phyloP scores from a whole-genome alignment of 106 monocot species.

The Hemerocallis citrina region DNA sequence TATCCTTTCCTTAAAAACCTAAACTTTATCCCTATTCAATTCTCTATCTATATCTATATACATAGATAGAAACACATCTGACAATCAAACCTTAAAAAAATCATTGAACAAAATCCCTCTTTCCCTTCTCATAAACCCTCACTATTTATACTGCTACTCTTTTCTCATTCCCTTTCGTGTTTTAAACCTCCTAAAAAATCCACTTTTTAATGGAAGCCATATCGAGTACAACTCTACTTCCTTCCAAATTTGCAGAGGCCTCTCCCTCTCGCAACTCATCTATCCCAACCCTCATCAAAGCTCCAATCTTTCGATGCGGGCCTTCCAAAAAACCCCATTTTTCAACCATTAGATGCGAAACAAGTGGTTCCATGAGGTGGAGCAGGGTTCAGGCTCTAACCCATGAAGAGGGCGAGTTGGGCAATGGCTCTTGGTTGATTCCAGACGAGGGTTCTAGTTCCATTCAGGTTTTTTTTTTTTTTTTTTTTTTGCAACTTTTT shows the following conservation, averaged over 20 bases:
- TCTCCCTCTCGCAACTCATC: neutral
- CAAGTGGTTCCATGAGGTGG: neutral
- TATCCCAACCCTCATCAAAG: constrained; percentile 4
- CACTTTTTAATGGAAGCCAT: constrained; percentile 3
- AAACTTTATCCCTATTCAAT: too few relatives aligned
- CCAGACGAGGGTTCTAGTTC: constrained; percentile 2
- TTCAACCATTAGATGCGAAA: neutral
- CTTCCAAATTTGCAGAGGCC: neutral
- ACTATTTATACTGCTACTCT: too few relatives aligned
- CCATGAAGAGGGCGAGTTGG: constrained; percentile 10
- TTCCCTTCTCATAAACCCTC: too few relatives aligned
- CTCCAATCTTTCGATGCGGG: constrained; percentile 4
- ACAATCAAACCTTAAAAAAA: too few relatives aligned
- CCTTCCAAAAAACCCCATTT: too few relatives aligned
- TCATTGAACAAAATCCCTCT: too few relatives aligned
- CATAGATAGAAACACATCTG: too few relatives aligned
- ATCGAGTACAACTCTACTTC: neutral
- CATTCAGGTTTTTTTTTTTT: neutral
- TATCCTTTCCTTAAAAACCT: too few relatives aligned
- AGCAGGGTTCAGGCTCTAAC: neutral
- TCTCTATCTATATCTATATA: too few relatives aligned
- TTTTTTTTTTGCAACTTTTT: too few relatives aligned
- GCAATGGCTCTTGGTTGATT: neutral
- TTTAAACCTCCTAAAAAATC: too few relatives aligned
- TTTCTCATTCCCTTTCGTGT: too few relatives aligned